Conservation (phyloP, 2,329 filamentous ascomycete species). For the Corynespora cassiicola region DNA sequence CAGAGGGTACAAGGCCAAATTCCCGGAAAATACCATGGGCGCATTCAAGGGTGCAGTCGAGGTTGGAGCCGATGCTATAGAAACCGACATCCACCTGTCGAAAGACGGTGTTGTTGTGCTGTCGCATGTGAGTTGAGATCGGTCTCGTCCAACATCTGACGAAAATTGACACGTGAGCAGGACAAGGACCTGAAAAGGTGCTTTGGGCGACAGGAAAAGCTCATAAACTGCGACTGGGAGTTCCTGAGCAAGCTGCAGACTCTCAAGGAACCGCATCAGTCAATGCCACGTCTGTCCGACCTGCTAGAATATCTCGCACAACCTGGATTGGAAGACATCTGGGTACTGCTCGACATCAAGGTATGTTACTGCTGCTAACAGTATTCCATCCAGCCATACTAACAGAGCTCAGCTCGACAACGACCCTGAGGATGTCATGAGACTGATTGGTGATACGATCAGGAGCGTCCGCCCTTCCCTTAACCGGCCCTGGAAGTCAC, state of each 20-base stretch:
- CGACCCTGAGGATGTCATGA: constrained; percentile 72
- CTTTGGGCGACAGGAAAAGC: constrained; percentile 75
- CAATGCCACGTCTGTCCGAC: constrained; percentile 77
- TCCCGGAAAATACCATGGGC: constrained; percentile 85
- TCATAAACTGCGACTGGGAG: constrained; percentile 78
- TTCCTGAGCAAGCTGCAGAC: constrained; percentile 75
- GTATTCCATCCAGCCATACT: constrained; percentile 6
- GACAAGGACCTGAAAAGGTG: constrained; percentile 81
- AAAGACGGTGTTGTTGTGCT: constrained; percentile 85
- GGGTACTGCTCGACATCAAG: constrained; percentile 91
- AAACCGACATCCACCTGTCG: constrained; percentile 87
- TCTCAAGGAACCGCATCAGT: constrained; percentile 68
- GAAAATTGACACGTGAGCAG: no score
- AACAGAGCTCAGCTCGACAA: constrained; percentile 66
- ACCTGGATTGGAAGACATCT: constrained; percentile 71
- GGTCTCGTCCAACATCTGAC: background rate
- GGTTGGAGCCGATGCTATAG: constrained; percentile 79
- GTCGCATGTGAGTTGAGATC: constrained; percentile 72
- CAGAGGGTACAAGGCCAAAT: constrained; percentile 77
- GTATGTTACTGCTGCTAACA: constrained; percentile 50
- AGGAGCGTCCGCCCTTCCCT: constrained; percentile 53
- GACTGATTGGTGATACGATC: constrained; percentile 70
- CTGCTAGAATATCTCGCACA: constrained; percentile 74
- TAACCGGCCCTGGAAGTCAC: constrained; percentile 68
- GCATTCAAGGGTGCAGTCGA: constrained; percentile 77